A percentile compares a stretch with the other conserved stretches of the same genome.
Evolutionary conservation across 306 rosid genomes (phyloP).

Genomic region (Luffa acutangula): DNA sequence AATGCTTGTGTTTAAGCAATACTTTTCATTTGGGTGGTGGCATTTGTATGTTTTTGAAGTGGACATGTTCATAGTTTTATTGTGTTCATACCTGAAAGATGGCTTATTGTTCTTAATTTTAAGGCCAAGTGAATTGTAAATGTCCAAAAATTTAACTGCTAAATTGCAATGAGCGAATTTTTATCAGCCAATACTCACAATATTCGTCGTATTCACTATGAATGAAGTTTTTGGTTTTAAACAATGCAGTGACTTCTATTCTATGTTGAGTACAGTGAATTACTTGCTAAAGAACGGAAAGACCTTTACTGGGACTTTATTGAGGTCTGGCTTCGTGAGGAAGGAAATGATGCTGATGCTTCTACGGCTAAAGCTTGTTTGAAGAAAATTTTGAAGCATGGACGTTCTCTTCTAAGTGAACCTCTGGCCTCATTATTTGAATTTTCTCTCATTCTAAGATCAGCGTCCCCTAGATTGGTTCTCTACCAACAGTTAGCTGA

Average conservation of each 20-base stretch:
- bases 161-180: neutral
- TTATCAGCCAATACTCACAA: neutral
- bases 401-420: slow-evolving; percentile 41
- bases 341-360: slow-evolving; percentile 28
- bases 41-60: neutral
- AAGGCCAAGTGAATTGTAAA: neutral
- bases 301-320: slow-evolving; percentile 68
- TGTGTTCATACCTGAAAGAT: neutral
- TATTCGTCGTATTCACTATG: neutral
- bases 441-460: slow-evolving; percentile 74
- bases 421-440: slow-evolving; percentile 72
- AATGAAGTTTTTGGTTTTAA: neutral
- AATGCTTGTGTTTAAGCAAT: neutral
- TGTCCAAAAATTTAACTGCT: neutral
- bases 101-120: neutral
- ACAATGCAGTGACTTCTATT: slow-evolving; percentile 7
- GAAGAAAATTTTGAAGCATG: slow-evolving; percentile 35
- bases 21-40: slow-evolving; percentile 3
- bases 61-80: neutral
- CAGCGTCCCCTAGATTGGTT: slow-evolving; percentile 76
- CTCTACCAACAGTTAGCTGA: slow-evolving; percentile 72
- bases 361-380: slow-evolving; percentile 57
- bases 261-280: slow-evolving; percentile 43
- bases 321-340: slow-evolving; percentile 51
- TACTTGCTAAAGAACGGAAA: slow-evolving; percentile 53